Conservation (phyloP, 2,329 filamentous ascomycete genomes). For the Talaromyces rugulosus region DNA sequence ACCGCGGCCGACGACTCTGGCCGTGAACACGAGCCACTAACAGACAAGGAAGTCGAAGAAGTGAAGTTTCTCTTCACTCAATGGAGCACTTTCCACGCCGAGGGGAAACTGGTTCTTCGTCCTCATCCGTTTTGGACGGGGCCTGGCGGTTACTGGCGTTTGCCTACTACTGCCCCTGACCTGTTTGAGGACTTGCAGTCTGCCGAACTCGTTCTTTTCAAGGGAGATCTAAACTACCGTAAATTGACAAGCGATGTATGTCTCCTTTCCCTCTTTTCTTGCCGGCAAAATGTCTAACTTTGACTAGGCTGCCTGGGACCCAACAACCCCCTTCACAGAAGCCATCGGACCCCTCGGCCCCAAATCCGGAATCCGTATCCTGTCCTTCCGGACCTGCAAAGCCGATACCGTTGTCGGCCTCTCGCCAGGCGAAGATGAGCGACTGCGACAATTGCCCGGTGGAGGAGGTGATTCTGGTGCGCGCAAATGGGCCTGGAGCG, state of each 20-base stretch:
- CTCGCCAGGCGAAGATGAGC: conserved; percentile 76
- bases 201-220: conserved; percentile 89
- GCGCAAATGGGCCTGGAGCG: conserved; percentile 89
- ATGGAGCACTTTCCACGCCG: conserved; percentile 74
- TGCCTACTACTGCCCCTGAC: conserved; percentile 64
- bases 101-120: conserved; percentile 77
- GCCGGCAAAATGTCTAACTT: background rate
- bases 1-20: conserved; percentile 62
- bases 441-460: conserved; percentile 62
- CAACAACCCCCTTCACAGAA: conserved; percentile 77
- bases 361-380: conserved; percentile 73
- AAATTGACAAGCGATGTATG: conserved; percentile 86
- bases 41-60: conserved; percentile 62
- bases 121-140: conserved; percentile 91
- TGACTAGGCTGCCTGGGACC: conserved; percentile 68
- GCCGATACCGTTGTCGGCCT: conserved; percentile 92
- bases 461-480: conserved; percentile 67
- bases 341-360: conserved; percentile 83
- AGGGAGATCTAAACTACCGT: conserved; percentile 94
- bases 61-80: conserved; percentile 75
- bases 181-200: conserved; percentile 74
- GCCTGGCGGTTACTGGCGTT: conserved; percentile 79
- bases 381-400: conserved; percentile 91
- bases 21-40: conserved; percentile 58
- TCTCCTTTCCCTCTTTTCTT: conserved; percentile 12